Evolutionary conservation across 805 yeast genomes (phyloP).

Genomic region (Candida maltosa): DNA sequence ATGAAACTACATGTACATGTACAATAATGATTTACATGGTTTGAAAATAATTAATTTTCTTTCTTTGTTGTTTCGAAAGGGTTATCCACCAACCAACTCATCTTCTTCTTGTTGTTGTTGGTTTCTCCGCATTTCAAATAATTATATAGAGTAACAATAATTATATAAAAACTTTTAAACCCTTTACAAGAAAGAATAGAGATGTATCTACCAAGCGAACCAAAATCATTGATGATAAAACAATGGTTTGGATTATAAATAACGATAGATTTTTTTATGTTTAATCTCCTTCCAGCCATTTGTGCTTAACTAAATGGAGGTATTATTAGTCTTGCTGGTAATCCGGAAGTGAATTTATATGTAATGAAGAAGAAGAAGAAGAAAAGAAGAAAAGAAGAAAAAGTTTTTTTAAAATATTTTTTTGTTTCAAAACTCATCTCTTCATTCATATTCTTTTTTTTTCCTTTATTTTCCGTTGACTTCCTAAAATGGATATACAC

Average conservation of each 20-base stretch:
- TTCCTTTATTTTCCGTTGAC: neutral
- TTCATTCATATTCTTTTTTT: neutral
- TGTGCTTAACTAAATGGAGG: slow-evolving; percentile 43
- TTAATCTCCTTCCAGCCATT: slow-evolving; percentile 48
- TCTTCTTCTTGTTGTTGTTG: too few relatives aligned
- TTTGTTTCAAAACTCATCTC: neutral
- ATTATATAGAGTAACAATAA: too few relatives aligned
- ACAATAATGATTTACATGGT: too few relatives aligned
- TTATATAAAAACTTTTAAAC: too few relatives aligned
- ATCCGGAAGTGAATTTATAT: slow-evolving; percentile 38
- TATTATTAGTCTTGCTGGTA: slow-evolving; percentile 44
- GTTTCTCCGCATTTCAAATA: too few relatives aligned
- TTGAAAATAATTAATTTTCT: too few relatives aligned
- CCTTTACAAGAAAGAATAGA: too few relatives aligned
- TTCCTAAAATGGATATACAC: too few relatives aligned
- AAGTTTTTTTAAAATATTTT: too few relatives aligned
- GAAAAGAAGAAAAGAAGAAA: slow-evolving; percentile 7
- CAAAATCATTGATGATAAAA: slow-evolving; percentile 14
- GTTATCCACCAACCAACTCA: too few relatives aligned
- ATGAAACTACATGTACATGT: too few relatives aligned
- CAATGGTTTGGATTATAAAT: slow-evolving; percentile 30
- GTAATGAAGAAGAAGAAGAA: slow-evolving; percentile 18
- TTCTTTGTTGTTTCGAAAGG: too few relatives aligned
- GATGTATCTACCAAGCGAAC: slow-evolving; percentile 47
- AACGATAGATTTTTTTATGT: slow-evolving; percentile 14